Percentiles rank a stretch among this genome's conserved stretches.
phyloP scores from a whole-genome alignment of 345 rosid genomes.

The Diplotaxis tenuifolia region DNA sequence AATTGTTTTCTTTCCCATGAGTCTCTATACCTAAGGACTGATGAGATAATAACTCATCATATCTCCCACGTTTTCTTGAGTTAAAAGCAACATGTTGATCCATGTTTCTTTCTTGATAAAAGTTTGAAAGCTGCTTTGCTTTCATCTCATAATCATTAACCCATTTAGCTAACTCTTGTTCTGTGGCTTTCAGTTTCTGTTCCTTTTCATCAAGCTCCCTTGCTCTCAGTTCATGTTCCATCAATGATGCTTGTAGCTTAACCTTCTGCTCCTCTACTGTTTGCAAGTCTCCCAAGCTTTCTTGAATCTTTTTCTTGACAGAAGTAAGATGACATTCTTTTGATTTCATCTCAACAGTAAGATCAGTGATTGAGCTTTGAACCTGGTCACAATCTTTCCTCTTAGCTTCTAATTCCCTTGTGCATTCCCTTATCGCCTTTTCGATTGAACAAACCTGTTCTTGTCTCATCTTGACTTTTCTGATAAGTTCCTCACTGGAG shows the following conservation, averaged over 20 bases:
- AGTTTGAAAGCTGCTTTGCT: conserved; percentile 6
- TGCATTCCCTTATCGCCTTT: conserved; percentile 16
- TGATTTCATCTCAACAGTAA: conserved; percentile 21
- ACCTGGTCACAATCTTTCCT: not conserved
- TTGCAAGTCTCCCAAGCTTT: conserved; percentile 22
- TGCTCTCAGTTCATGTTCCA: conserved; percentile 26
- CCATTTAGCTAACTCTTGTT: conserved; percentile 13
- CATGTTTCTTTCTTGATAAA: conserved; percentile 13
- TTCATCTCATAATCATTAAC: conserved; percentile 26
- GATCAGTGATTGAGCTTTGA: conserved; percentile 22
- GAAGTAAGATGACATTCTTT: conserved; percentile 1
- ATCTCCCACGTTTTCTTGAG: conserved; percentile 25
- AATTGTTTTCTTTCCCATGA: conserved; percentile 17
- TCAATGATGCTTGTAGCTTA: conserved; percentile 27
- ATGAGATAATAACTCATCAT: conserved; percentile 30
- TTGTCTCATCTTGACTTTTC: conserved; percentile 22
- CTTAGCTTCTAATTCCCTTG: conserved; percentile 6
- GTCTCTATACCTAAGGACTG: conserved; percentile 22
- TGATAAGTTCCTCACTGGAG: conserved; percentile 20
- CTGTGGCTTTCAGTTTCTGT: conserved; percentile 8
- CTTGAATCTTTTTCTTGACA: conserved; percentile 14
- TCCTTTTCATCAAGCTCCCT: conserved; percentile 27
- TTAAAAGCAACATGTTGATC: conserved; percentile 26
- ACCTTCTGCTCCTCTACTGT: conserved; percentile 22
- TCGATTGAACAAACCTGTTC: conserved; percentile 19